Evolutionary conservation across 108 stramenopile species (phyloP).

Genomic region (Pseudonitzschia pungens): DNA sequence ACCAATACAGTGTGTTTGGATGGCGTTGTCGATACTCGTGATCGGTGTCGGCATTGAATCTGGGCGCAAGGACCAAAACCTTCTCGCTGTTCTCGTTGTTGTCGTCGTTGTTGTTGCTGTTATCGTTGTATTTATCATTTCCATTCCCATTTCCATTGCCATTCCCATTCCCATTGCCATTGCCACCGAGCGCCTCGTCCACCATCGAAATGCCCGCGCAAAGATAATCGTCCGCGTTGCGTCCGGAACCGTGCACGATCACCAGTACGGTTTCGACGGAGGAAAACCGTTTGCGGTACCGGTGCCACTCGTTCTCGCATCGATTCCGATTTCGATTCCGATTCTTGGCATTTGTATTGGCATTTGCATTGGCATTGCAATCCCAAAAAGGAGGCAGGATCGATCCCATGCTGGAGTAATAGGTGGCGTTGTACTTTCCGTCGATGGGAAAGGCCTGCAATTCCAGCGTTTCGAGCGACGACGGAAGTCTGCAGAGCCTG

Average conservation of each 20-base stretch:
- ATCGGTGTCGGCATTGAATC: slow-evolving; percentile 49
- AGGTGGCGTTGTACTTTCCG: slow-evolving; percentile 1
- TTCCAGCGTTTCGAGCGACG: background rate
- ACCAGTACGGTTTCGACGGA: slow-evolving; percentile 39
- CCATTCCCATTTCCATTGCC: no score
- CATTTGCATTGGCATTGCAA: no score
- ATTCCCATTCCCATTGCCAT: no score
- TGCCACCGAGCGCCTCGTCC: background rate
- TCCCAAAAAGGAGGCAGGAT: background rate
- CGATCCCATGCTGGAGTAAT: slow-evolving; percentile 33
- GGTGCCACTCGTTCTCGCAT: background rate
- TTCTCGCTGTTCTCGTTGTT: slow-evolving; percentile 16
- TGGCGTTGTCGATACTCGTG: slow-evolving; percentile 34
- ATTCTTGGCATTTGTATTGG: background rate
- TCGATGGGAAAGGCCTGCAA: slow-evolving; percentile 34
- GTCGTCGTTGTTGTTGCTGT: background rate
- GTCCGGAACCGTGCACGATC: slow-evolving; percentile 70
- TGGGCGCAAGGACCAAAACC: slow-evolving; percentile 66
- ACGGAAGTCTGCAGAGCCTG: slow-evolving; percentile 26
- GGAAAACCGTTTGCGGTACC: background rate
- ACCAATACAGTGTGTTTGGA: slow-evolving; percentile 52
- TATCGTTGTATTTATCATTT: no score
- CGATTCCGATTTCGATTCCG: background rate
- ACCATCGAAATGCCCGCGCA: slow-evolving; percentile 56
- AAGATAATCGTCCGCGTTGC: slow-evolving; percentile 70